Percentiles rank a stretch among this genome's conserved stretches.
These are phyloP conservation scores for Penicillium sp. DNA, from an alignment of 2,329 filamentous ascomycete genomes.

Conservation along the genomic window DNA sequence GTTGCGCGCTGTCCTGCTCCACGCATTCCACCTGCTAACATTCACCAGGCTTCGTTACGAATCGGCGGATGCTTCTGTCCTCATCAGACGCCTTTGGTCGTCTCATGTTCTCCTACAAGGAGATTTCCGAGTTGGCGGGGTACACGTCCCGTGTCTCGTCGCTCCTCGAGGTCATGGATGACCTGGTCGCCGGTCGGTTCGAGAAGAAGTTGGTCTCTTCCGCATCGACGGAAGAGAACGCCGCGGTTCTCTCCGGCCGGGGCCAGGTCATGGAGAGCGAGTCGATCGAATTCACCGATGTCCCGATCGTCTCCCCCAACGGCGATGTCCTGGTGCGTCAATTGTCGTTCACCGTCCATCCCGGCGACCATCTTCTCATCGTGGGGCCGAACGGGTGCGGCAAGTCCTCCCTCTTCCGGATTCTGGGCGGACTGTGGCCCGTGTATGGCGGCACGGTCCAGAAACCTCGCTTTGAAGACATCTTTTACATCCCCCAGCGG, in stretches of 20 bases:
- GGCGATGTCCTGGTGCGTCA: constrained; percentile 87
- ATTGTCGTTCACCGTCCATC: constrained; percentile 82
- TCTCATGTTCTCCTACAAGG: constrained; percentile 97
- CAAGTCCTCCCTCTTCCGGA: constrained; percentile 94
- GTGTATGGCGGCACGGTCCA: constrained; percentile 93
- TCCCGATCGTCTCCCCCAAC: constrained; percentile 96
- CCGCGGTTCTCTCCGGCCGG: constrained; percentile 77
- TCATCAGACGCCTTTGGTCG: constrained; percentile 95
- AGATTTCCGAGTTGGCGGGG: constrained; percentile 92
- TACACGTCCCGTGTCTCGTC: constrained; percentile 92
- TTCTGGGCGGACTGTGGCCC: constrained; percentile 93
- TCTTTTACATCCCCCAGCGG: constrained; percentile 97
- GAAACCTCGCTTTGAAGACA: constrained; percentile 88
- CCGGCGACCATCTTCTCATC: constrained; percentile 88
- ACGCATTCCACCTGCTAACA: background rate
- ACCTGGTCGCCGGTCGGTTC: constrained; percentile 85
- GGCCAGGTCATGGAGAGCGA: constrained; percentile 80
- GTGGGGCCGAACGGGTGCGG: constrained; percentile 97
- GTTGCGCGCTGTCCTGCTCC: constrained; percentile 18
- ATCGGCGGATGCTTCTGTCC: constrained; percentile 84
- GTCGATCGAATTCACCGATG: constrained; percentile 81
- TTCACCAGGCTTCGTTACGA: constrained; percentile 77
- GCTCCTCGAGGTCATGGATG: constrained; percentile 89
- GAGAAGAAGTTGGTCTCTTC: constrained; percentile 96
- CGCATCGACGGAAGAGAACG: constrained; percentile 77